These are phyloP conservation scores for Colletotrichum acutatum DNA, from an alignment of 2,329 filamentous ascomycete species.

Conservation along the genomic window DNA sequence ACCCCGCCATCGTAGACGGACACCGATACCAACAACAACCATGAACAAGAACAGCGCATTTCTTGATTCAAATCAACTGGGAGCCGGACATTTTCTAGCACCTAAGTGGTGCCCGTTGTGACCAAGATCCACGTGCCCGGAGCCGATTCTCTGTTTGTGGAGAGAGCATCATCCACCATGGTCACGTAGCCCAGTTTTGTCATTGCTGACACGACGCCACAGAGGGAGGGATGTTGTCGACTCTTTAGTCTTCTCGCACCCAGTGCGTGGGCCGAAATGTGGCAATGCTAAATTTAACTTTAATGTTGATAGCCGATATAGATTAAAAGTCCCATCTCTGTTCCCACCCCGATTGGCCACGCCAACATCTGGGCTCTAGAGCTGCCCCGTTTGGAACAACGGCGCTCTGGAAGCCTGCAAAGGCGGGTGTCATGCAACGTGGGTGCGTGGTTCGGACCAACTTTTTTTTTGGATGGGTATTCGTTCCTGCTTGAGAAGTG, in stretches of 20 bases:
- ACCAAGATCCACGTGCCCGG: background rate
- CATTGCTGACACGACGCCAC: conserved; percentile 11
- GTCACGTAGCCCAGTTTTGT: background rate
- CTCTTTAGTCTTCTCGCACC: background rate
- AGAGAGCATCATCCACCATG: background rate
- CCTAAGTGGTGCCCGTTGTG: background rate
- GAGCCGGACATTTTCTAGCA: background rate
- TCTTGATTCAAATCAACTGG: too few species aligned
- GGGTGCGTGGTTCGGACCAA: conserved; percentile 6
- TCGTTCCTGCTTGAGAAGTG: conserved; percentile 2
- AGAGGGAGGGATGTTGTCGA: background rate
- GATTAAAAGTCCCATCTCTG: conserved; percentile 5
- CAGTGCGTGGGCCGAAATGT: background rate
- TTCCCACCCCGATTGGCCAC: conserved; percentile 3
- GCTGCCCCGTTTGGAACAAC: background rate
- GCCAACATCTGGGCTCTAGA: conserved; percentile 12
- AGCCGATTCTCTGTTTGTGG: background rate
- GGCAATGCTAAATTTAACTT: conserved; percentile 21
- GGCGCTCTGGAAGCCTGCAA: background rate
- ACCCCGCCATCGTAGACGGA: background rate
- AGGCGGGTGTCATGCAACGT: background rate
- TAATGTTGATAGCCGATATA: conserved; percentile 17
- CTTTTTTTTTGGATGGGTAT: background rate
- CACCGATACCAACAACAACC: background rate
- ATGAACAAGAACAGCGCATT: background rate